These are phyloP conservation scores for Inonotus obliquus DNA, from an alignment of 1,284 basidiomycete species.

Conservation along the genomic window DNA sequence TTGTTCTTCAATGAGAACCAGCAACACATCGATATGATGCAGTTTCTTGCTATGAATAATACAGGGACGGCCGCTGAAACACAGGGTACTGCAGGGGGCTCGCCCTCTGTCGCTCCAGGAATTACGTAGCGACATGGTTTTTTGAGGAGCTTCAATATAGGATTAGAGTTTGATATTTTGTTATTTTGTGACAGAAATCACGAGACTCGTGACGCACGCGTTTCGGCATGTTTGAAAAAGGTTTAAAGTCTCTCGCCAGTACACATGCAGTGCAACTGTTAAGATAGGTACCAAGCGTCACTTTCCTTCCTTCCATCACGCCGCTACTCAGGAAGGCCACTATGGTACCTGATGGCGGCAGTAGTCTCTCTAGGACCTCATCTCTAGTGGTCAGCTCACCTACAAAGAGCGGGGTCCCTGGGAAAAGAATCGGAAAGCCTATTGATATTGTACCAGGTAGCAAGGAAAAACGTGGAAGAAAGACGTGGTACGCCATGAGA, in stretches of 20 bases:
- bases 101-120: neutral
- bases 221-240: neutral
- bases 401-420: neutral
- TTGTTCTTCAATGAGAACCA: slow-evolving; percentile 10
- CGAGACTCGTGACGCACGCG: neutral
- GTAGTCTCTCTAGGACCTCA: slow-evolving; percentile 10
- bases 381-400: slow-evolving; percentile 10
- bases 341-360: neutral
- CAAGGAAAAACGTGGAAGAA: slow-evolving; percentile 33
- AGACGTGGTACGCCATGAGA: neutral
- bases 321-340: neutral
- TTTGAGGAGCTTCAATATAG: neutral
- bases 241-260: neutral
- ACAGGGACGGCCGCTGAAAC: neutral
- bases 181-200: neutral
- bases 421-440: neutral
- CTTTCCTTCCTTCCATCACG: neutral
- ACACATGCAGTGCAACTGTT: neutral
- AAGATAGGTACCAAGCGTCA: neutral
- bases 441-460: slow-evolving; percentile 32
- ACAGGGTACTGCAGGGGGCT: neutral
- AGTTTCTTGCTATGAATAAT: neutral
- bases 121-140: neutral
- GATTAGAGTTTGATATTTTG: no score
- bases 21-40: slow-evolving; percentile 7